Base-by-base conservation (phyloP, 179 eudicot species). In the Silene noctiflora region DNA sequence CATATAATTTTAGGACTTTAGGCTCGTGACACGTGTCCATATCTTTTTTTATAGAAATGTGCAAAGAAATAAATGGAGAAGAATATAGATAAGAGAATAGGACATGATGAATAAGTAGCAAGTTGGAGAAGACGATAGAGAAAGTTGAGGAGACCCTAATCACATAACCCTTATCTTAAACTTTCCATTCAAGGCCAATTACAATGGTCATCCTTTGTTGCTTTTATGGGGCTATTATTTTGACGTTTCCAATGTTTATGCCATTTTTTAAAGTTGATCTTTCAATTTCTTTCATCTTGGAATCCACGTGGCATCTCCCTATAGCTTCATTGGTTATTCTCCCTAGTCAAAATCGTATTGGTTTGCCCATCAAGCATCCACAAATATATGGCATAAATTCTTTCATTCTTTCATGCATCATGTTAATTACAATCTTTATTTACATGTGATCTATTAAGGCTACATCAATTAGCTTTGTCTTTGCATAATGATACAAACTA, bases 101-200 rank as follows among this genome's bases (percentile, higher is more conserved):
- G 6, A 29, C 39, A 70, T 70, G 61, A 51, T 25, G 73, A 24
- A 59, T 66, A 35, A 31, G 69, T 66, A 71, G 70, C 81, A 77
- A 81, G 81, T 77, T 77, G 81, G 71, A 69, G 65, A 61, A 73
- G 79, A 68, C 19, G 81, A 81, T 78, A 55, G 75, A 78, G 79
- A 81, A 78, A 81, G 81, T 63, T 78, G 61, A 59, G 58, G 51
- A 33, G 62, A 78, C 84, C 84, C 84, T 73, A 71, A 19, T 71
- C 84, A 78, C 78, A 53, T 13, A 60, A 78, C 13, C 66, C 84
- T 81, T 81, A 81, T 81, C 84, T 27, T 70, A 19, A n/a, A 56
- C 63, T 69, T 81, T 77, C 46, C 69, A 77, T 73, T 60, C 24
- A 63, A 63, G 73, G 58, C 66, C 46, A 58, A 72, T 73, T 67